Percentiles rank a stretch among this genome's conserved stretches.
Evolutionary conservation across 2,329 filamentous ascomycete genomes (phyloP).

Genomic region (Alternaria dauci): DNA sequence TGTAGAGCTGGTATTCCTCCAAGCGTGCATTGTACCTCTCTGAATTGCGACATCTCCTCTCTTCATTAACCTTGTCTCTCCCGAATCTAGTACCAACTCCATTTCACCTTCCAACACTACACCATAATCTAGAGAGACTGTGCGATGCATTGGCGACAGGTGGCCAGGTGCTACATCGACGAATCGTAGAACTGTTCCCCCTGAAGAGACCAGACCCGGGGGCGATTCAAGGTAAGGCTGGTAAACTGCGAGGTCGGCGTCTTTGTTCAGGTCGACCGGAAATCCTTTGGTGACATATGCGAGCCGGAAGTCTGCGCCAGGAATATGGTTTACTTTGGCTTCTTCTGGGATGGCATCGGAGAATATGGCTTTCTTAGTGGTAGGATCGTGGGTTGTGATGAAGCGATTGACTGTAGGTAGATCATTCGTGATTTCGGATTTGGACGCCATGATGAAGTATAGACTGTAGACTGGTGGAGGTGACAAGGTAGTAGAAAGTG

Average conservation of each 20-base stretch:
- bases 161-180: slow-evolving; percentile 45
- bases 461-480: not conserved
- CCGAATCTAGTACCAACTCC: slow-evolving; percentile 48
- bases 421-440: slow-evolving; percentile 23
- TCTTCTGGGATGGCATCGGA: slow-evolving; percentile 37
- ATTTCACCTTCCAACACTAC: slow-evolving; percentile 51
- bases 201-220: slow-evolving; percentile 59
- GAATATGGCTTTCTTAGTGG: slow-evolving; percentile 47
- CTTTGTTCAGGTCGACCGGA: slow-evolving; percentile 56
- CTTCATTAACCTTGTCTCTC: slow-evolving; percentile 46
- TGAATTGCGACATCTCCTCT: slow-evolving; percentile 50
- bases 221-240: slow-evolving; percentile 53
- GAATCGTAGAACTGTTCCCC: slow-evolving; percentile 56
- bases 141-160: slow-evolving; percentile 50
- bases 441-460: slow-evolving; percentile 22
- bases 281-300: slow-evolving; percentile 59
- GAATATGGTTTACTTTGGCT: slow-evolving; percentile 28
- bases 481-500: not conserved
- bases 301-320: slow-evolving; percentile 53
- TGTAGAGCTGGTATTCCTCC: slow-evolving; percentile 42
- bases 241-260: slow-evolving; percentile 59
- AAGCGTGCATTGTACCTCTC: slow-evolving; percentile 52
- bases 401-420: slow-evolving; percentile 45
- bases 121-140: slow-evolving; percentile 51
- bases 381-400: slow-evolving; percentile 48